Percentiles rank a stretch among this genome's conserved stretches.
These are phyloP conservation scores for Kregervanrija delftensis DNA, from an alignment of 805 yeast species.

Conservation along the genomic window DNA sequence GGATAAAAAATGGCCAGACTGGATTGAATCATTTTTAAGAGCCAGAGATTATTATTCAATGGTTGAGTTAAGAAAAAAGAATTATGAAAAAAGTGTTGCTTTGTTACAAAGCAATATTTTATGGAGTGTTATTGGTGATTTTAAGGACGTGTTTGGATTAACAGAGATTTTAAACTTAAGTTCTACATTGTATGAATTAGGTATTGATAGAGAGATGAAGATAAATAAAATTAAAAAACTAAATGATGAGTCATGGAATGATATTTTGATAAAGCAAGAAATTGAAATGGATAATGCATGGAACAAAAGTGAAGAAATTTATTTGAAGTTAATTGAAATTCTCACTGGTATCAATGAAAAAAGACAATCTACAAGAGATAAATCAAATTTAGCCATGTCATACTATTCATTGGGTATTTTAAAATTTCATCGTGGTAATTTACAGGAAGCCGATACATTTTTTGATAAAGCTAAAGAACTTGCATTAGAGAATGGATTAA, in stretches of 20 bases:
- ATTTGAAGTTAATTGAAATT: conserved; percentile 12
- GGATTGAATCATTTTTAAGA: conserved; percentile 69
- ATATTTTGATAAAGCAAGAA: conserved; percentile 6
- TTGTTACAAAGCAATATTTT: conserved; percentile 23
- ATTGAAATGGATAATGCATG: conserved; percentile 8
- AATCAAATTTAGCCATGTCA: conserved; percentile 51
- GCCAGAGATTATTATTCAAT: conserved; percentile 74
- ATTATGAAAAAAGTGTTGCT: conserved; percentile 15
- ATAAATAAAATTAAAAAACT: conserved; percentile 4
- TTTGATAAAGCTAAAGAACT: conserved; percentile 65
- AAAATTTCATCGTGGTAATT: conserved; percentile 50
- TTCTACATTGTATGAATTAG: conserved; percentile 19
- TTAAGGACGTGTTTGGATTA: conserved; percentile 11
- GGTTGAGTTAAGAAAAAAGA: conserved; percentile 46
- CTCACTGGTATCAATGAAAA: conserved; percentile 4
- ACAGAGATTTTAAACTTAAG: conserved; percentile 24
- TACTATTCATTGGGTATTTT: conserved; percentile 84
- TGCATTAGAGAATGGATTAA: conserved; percentile 60
- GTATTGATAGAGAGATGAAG: background rate
- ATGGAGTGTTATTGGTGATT: conserved; percentile 18
- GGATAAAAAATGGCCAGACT: conserved; percentile 53
- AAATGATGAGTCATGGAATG: conserved; percentile 8
- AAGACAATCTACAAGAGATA: conserved; percentile 1
- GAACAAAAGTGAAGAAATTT: conserved; percentile 16
- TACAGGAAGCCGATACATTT: conserved; percentile 50